phyloP scores from a whole-genome alignment of 1,139 yeast genomes.

The Candida sanyaensis region DNA sequence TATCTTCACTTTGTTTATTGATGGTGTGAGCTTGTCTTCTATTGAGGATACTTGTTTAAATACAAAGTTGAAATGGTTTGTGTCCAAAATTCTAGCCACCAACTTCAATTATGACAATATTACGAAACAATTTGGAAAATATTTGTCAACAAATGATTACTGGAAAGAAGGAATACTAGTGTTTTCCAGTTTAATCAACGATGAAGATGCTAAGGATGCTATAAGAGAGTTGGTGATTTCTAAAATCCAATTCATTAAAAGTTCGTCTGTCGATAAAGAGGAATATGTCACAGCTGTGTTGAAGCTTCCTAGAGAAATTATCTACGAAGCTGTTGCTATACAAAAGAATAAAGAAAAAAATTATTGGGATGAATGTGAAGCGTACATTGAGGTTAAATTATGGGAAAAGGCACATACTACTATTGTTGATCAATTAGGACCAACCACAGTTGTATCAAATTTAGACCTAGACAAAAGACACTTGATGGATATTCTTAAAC shows the following conservation, averaged over 20 bases:
- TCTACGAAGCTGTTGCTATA: constrained; percentile 56
- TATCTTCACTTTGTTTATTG: constrained; percentile 23
- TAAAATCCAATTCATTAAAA: constrained; percentile 45
- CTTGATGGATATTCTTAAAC: constrained; percentile 41
- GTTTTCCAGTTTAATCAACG: constrained; percentile 46
- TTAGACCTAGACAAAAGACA: constrained; percentile 30
- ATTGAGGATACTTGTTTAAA: constrained; percentile 20
- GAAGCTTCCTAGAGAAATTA: constrained; percentile 46
- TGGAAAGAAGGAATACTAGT: constrained; percentile 67
- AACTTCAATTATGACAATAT: constrained; percentile 35
- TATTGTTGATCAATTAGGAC: constrained; percentile 64
- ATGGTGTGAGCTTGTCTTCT: constrained; percentile 2
- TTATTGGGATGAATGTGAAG: constrained; percentile 59
- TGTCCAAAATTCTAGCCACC: constrained; percentile 43
- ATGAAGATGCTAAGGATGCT: constrained; percentile 36
- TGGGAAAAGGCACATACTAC: constrained; percentile 67
- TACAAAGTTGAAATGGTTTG: constrained; percentile 54
- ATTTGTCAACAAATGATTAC: constrained; percentile 48
- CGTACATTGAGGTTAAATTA: constrained; percentile 61
- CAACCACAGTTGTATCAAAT: constrained; percentile 56
- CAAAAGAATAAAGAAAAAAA: constrained; percentile 32
- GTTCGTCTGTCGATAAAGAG: constrained; percentile 29
- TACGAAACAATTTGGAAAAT: constrained; percentile 52
- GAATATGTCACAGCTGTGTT: constrained; percentile 34
- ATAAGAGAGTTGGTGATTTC: constrained; percentile 49